These are phyloP conservation scores for Eleusine indica DNA, from an alignment of 176 grass and related monocot species.

Conservation along the genomic window DNA sequence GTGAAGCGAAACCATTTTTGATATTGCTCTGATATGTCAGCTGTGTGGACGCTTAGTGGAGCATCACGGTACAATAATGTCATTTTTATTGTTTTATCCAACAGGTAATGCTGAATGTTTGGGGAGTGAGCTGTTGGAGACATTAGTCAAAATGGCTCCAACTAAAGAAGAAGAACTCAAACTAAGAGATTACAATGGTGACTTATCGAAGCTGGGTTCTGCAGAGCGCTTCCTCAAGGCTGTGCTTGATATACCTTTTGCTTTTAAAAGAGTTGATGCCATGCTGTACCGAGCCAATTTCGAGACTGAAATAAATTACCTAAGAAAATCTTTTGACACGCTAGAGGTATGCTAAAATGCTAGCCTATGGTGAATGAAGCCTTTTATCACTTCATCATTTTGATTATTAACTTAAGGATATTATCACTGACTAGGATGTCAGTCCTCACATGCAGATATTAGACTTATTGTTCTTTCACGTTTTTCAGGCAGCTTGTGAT, in stretches of 20 bases:
- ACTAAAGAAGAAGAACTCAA: constrained; percentile 97
- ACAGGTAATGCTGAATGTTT: constrained; percentile 87
- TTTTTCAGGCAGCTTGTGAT: constrained; percentile 81
- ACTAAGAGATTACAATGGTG: constrained; percentile 76
- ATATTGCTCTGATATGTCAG: background rate
- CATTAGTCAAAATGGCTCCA: constrained; percentile 97
- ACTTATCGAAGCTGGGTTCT: constrained; percentile 78
- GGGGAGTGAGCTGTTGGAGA: constrained; percentile 94
- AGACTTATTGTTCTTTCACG: constrained; percentile 19
- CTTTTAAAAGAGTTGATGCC: constrained; percentile 95
- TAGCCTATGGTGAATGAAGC: constrained; percentile 9
- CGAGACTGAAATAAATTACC: constrained; percentile 87
- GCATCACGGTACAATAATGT: constrained; percentile 11
- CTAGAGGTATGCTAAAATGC: constrained; percentile 64
- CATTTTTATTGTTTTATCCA: constrained; percentile 26
- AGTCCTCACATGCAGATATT: constrained; percentile 11
- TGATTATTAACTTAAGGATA: background rate
- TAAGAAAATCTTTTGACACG: constrained; percentile 91
- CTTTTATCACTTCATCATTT: constrained; percentile 1
- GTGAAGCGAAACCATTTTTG: background rate
- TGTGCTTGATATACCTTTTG: constrained; percentile 92
- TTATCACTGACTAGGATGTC: background rate
- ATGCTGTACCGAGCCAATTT: constrained; percentile 99
- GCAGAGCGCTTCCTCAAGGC: constrained; percentile 89
- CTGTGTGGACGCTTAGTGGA: background rate